Percentiles rank a stretch among this genome's conserved stretches.
Evolutionary conservation across 495 filamentous ascomycete species (phyloP).

Genomic region (Pseudotulostoma volvatum): DNA sequence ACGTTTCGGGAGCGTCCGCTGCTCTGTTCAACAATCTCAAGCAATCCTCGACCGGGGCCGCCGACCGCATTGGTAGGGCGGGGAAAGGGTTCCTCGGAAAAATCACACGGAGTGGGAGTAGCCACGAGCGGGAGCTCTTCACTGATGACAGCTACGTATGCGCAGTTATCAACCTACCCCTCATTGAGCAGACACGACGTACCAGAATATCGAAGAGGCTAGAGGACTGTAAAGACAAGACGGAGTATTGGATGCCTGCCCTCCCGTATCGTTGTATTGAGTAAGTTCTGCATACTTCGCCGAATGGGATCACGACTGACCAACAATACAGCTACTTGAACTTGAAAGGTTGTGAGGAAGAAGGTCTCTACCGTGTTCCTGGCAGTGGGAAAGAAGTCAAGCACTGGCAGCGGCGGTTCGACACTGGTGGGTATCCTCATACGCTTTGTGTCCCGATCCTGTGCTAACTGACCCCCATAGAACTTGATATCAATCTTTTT

Average conservation of each 20-base stretch:
- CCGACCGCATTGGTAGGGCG: constrained; percentile 52
- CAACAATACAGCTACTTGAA: constrained; percentile 53
- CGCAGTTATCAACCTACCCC: constrained; percentile 61
- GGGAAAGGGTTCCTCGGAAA: constrained; percentile 68
- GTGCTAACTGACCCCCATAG: constrained; percentile 20
- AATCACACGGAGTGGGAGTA: constrained; percentile 52
- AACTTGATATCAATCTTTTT: constrained; percentile 73
- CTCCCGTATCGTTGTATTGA: constrained; percentile 86
- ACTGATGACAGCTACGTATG: constrained; percentile 63
- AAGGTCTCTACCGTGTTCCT: constrained; percentile 77
- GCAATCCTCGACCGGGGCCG: constrained; percentile 52
- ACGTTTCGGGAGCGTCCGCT: constrained; percentile 43
- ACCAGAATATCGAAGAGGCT: constrained; percentile 76
- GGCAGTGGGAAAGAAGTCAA: constrained; percentile 72
- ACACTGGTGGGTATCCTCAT: constrained; percentile 38
- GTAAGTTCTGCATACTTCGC: constrained; percentile 18
- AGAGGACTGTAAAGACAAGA: constrained; percentile 75
- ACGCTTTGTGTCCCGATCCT: too few species aligned
- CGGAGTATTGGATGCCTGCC: constrained; percentile 93
- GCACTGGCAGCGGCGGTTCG: constrained; percentile 75
- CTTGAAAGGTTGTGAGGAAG: constrained; percentile 75
- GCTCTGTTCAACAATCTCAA: constrained; percentile 58
- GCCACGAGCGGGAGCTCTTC: constrained; percentile 46
- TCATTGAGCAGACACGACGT: constrained; percentile 69
- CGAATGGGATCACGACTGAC: constrained; percentile 1